Base-by-base conservation (phyloP, 495 filamentous ascomycete species). In the Tuber microsphaerosporum region DNA sequence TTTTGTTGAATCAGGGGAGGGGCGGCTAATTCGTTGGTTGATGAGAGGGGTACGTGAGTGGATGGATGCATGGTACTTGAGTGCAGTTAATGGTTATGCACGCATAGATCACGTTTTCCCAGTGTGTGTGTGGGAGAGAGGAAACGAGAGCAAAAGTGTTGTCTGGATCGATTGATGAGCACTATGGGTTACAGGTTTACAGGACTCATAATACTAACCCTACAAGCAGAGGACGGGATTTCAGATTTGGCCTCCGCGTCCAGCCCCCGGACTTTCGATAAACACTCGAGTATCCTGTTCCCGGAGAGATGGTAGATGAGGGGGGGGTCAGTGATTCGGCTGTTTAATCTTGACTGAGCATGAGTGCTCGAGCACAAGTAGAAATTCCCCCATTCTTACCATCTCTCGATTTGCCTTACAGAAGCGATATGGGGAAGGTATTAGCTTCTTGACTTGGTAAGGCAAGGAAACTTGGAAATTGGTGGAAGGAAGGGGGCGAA, bases 221-320 rank as follows among this genome's bases (percentile, higher is more conserved):
- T 72, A 73, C 70, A 42, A 41, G 56, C 41, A 19, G 46, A 56
- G 69, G 69, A 74, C 69, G 71, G 48, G 22, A 69, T 70, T 69
- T 75, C 56, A 56, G 31, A 46, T 75, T 51, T 37, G 44, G 19
- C 37, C 48, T 71, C 77, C 72, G 69, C 71, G 73, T 56, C 76
- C 69, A 70, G 69, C 76, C 76, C 76, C 56, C 14, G 56, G 56
- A 65, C 56, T 65, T 34, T 34, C 0, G 56, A 31, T 31, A 34
- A 26, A 34, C 5, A 41, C 39, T 41, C 39, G 39, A 41, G 39
- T 31, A 65, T 61, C 37, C 71, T 70, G 75, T 73, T 73, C 70
- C 76, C 71, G 37, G 51, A 70, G 65, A 45, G 44, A 44, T 78
- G 74, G 73, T 70, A 79, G 76, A 78, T 79, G 75, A 78, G 72